Base-by-base conservation (phyloP, 805 yeast genomes). In the Myxozyma monticola region DNA sequence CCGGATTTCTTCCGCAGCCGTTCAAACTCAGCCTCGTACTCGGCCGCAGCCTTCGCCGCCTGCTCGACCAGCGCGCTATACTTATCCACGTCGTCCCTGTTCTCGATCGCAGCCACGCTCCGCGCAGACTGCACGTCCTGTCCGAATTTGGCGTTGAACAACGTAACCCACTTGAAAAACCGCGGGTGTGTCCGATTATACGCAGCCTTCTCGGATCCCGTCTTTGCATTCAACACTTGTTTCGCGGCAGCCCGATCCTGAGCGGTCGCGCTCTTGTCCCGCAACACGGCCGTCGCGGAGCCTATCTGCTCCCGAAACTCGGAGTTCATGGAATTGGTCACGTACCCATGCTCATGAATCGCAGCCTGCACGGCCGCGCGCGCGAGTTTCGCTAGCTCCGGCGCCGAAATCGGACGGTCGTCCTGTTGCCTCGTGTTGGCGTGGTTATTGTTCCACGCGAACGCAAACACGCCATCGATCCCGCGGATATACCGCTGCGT, bases 401-500 rank as follows among this genome's bases (percentile, higher is more conserved):
- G 9, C 7, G 10, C 35, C 18, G 10, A 31, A 42, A 30, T 20
- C 8, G 18, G n/a, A n/a, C n/a, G n/a, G n/a, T n/a, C n/a, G n/a
- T n/a, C n/a, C n/a, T n/a, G 21, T 15, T n/a, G 15, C 20, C 35
- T 10, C 9, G 12, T 9, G 15, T 8, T 10, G 34, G 33, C 12
- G 29, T 6, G 35, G 15, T 5, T 30, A 26, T 15, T 4, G 7
- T 6, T 8, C 38, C n/a, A n/a, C n/a, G n/a, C n/a, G n/a, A n/a
- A 37, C 15, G 24, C 12, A 20, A 25, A 53, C 10, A 53, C 17
- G 9, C 57, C 57, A 35, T 49, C 51, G 14, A 53, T 40, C n/a
- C 54, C 57, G 9, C 42, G 45, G 17, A 45, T 24, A 24, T 26
- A 38, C 8, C 31, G 9, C n/a, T 37, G 10, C 25, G 2, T 15